Percentiles rank a stretch among this genome's conserved stretches.
Evolutionary conservation across 2,329 filamentous ascomycete species (phyloP).

Genomic region (Aspergillus arachidicola): DNA sequence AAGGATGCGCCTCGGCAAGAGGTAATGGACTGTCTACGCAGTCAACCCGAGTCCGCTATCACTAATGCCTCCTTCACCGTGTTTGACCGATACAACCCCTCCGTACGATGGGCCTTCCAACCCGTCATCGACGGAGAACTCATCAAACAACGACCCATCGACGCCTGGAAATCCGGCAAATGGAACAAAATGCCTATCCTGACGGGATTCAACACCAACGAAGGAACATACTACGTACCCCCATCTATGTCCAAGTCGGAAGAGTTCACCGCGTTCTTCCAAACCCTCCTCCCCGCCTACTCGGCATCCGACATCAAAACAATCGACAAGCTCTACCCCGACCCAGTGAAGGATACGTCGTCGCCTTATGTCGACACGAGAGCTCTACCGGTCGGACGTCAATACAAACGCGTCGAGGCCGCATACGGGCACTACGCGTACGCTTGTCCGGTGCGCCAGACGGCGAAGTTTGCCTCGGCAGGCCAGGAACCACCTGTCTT

Average conservation of each 20-base stretch:
- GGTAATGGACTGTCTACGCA: constrained; percentile 47
- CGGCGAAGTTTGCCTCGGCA: constrained; percentile 42
- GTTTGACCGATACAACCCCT: constrained; percentile 51
- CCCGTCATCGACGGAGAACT: constrained; percentile 67
- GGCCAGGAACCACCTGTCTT: constrained; percentile 45
- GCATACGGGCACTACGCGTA: constrained; percentile 56
- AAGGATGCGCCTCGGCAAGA: constrained; percentile 28
- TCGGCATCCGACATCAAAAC: constrained; percentile 54
- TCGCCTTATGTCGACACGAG: constrained; percentile 31
- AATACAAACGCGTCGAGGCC: constrained; percentile 56
- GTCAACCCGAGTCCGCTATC: constrained; percentile 38
- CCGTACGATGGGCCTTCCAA: constrained; percentile 63
- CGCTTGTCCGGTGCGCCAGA: constrained; percentile 52
- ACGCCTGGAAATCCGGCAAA: constrained; percentile 57
- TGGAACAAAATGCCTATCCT: constrained; percentile 64
- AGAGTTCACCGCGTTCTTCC: constrained; percentile 65
- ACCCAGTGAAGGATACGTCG: constrained; percentile 48
- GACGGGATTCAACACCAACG: constrained; percentile 71
- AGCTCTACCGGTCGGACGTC: constrained; percentile 43
- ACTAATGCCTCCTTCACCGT: constrained; percentile 45
- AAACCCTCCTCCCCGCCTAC: constrained; percentile 61
- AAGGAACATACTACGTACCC: constrained; percentile 68
- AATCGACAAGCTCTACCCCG: constrained; percentile 65
- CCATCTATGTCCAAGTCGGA: constrained; percentile 47
- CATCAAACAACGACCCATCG: constrained; percentile 60